A percentile compares a stretch with the other conserved stretches of the same genome.
phyloP scores from a whole-genome alignment of 176 grass and related monocot genomes.

The Phoenix roebelenii region DNA sequence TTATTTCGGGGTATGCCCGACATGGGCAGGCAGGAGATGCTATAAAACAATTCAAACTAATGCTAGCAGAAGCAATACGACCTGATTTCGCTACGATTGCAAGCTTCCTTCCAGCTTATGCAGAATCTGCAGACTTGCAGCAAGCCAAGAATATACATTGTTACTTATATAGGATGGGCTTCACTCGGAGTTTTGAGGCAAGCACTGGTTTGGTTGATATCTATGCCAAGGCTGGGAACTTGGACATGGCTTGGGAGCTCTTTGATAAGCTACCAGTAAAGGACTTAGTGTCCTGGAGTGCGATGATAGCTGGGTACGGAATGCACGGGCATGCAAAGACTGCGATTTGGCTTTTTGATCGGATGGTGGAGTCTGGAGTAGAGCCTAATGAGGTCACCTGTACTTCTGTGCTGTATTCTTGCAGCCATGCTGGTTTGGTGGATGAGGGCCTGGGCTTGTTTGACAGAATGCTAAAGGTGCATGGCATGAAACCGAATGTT shows the following conservation, averaged over 20 bases:
- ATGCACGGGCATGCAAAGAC: slow-evolving; percentile 39
- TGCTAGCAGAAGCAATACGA: slow-evolving; percentile 36
- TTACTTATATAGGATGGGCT: slow-evolving; percentile 34
- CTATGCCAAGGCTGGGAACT: not conserved
- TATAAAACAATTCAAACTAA: slow-evolving; percentile 36
- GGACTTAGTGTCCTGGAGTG: slow-evolving; percentile 48
- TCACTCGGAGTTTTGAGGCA: slow-evolving; percentile 23
- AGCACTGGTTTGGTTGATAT: slow-evolving; percentile 29
- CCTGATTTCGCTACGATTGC: slow-evolving; percentile 40
- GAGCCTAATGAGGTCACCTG: slow-evolving; percentile 45
- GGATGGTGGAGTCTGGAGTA: slow-evolving; percentile 37
- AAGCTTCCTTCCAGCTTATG: slow-evolving; percentile 51
- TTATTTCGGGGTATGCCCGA: slow-evolving; percentile 22
- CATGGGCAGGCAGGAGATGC: slow-evolving; percentile 15
- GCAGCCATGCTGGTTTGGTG: slow-evolving; percentile 55
- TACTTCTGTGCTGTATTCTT: slow-evolving; percentile 46
- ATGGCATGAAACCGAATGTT: slow-evolving; percentile 29
- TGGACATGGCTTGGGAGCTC: slow-evolving; percentile 32
- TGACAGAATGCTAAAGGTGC: slow-evolving; percentile 20
- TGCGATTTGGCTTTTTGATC: slow-evolving; percentile 35
- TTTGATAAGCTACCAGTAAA: slow-evolving; percentile 35
- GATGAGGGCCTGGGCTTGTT: slow-evolving; percentile 47
- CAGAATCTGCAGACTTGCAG: slow-evolving; percentile 27
- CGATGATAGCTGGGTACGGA: too few relatives aligned
- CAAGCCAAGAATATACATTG: slow-evolving; percentile 44